These are phyloP conservation scores for Cladosporium halotolerans DNA, from an alignment of 2,329 filamentous ascomycete species.

Conservation along the genomic window DNA sequence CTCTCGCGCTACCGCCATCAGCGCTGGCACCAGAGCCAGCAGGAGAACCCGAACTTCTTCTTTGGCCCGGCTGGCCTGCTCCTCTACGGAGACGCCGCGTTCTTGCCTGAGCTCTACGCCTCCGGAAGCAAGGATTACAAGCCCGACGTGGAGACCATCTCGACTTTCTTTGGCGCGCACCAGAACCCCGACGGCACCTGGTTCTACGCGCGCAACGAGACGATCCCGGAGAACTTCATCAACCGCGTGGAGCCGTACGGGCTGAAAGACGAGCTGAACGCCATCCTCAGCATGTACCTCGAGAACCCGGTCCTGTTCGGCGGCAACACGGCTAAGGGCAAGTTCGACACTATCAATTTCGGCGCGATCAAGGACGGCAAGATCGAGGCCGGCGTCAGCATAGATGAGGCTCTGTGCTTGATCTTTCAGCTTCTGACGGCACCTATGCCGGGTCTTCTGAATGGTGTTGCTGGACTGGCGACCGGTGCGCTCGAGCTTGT, in stretches of 20 bases:
- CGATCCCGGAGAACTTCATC: background rate
- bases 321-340: conserved; percentile 34
- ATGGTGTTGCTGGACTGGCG: conserved; percentile 26
- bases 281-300: conserved; percentile 26
- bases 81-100: conserved; percentile 36
- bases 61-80: conserved; percentile 35
- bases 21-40: conserved; percentile 34
- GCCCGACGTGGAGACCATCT: conserved; percentile 15
- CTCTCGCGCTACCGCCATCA: conserved; percentile 27
- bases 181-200: conserved; percentile 34
- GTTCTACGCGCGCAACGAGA: conserved; percentile 25
- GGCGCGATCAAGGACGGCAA: conserved; percentile 32
- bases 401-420: conserved; percentile 29
- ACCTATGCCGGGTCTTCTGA: conserved; percentile 29
- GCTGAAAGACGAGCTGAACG: background rate
- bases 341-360: conserved; percentile 33
- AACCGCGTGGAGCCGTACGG: conserved; percentile 1
- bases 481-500: conserved; percentile 24
- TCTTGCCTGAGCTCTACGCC: conserved; percentile 34
- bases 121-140: background rate
- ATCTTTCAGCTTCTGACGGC: conserved; percentile 35
- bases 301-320: conserved; percentile 39
- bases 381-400: conserved; percentile 20
- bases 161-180: conserved; percentile 14
- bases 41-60: conserved; percentile 36